Evolutionary conservation across 1,139 yeast species (phyloP), one percentile per base, ranked within the genome.

Genomic region (Yamadazyma trypodendri): DNA sequence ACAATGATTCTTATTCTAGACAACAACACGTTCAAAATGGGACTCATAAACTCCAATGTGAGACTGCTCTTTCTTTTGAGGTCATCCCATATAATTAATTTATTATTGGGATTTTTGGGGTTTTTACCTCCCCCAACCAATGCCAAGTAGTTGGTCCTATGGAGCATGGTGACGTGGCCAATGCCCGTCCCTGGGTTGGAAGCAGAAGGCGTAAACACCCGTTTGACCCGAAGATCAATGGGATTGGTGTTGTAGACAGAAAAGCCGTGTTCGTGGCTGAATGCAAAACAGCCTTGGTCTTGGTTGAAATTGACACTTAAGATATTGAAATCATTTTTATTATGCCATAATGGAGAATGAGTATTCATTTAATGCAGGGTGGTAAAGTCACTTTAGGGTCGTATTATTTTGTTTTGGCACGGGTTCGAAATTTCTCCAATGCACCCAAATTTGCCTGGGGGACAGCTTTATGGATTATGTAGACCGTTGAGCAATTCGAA

Each of bases 181-280:
- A 88, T 79, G 0, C 96, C 96, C 30, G 79, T 56, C 1, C 70
- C 72, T 8, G 41, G 46, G 35, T 36, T 45, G n/a, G 35, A 9
- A 5, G 43, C 14, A 3, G 41, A 37, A 11, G 36, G 46, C 12
- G 24, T 25, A 51, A 83, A 81, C 33, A 65, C 76, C 36, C 95
- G 70, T 52, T 79, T 74, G 39, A 89, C 92, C 49, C 94, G 73
- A 47, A 81, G 63, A 46, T 86, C 95, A 63, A 89, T 71, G 6
- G 97, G 97, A 55, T 86, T 89, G 5, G 95, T 76, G 55, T 84
- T 85, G 67, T 81, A 90, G n/a, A 90, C 95, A 38, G 82, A 66
- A 57, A 90, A 88, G 20, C 97, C 97, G 36, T 71, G 63, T 46
- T 86, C 90, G 49, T 83, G 84, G 36, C 94, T 87, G 23, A 87